These are phyloP conservation scores for Russula lepida DNA, from an alignment of 768 basidiomycete species.

Conservation along the genomic window DNA sequence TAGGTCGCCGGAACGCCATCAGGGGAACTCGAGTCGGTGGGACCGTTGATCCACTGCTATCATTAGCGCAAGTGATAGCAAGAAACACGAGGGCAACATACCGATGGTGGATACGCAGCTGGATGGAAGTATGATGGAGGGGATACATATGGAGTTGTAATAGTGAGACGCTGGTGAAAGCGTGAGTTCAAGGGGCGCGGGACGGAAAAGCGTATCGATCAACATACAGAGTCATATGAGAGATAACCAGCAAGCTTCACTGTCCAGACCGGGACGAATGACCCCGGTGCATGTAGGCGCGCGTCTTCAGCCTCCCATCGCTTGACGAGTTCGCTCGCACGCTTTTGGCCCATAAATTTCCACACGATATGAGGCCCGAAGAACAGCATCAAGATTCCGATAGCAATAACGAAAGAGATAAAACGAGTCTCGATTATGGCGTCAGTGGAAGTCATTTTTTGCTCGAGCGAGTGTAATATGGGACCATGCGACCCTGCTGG, in stretches of 20 bases:
- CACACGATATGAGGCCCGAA: conserved; percentile 37
- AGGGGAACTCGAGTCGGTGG: conserved; percentile 26
- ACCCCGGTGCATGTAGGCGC: conserved; percentile 22
- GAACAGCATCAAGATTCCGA: conserved; percentile 35
- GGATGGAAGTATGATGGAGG: conserved; percentile 34
- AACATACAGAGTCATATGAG: conserved; percentile 31
- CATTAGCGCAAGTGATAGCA: background rate
- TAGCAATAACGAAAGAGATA: conserved; percentile 30
- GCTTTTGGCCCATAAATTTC: conserved; percentile 37
- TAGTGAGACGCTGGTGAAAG: conserved; percentile 30
- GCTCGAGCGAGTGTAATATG: conserved; percentile 25
- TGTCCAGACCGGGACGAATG: conserved; percentile 33
- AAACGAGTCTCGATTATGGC: conserved; percentile 30
- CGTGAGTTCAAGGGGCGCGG: background rate
- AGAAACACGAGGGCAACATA: conserved; percentile 20
- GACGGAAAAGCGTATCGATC: background rate
- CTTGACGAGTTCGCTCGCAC: conserved; percentile 31
- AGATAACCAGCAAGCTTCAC: conserved; percentile 36
- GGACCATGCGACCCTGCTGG: conserved; percentile 35
- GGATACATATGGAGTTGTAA: conserved; percentile 32
- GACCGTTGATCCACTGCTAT: conserved; percentile 34
- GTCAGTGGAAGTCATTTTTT: background rate
- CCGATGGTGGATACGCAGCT: conserved; percentile 37
- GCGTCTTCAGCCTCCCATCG: conserved; percentile 37
- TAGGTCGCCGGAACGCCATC: background rate